These are phyloP conservation scores for Aspergillus hancockii DNA, from an alignment of 495 filamentous ascomycete species.

Conservation along the genomic window DNA sequence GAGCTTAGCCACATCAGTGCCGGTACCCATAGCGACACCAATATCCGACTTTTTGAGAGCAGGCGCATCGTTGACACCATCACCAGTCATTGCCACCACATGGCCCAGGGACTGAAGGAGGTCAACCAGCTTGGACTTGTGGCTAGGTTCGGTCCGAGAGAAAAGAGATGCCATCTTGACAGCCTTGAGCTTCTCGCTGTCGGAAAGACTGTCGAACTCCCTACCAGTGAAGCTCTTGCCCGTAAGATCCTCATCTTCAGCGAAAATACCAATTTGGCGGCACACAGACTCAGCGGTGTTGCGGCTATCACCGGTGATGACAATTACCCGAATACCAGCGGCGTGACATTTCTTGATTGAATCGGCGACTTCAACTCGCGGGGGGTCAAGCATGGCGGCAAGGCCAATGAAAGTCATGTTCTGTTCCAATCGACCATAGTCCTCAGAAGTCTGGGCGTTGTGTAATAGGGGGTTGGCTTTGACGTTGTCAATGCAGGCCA, in stretches of 20 bases:
- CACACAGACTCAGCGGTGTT: conserved; percentile 98
- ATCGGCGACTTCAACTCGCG: conserved; percentile 85
- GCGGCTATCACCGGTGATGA: conserved; percentile 97
- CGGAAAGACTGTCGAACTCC: conserved; percentile 85
- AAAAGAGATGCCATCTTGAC: conserved; percentile 88
- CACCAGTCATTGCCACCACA: conserved; percentile 99
- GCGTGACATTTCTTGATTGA: conserved; percentile 87
- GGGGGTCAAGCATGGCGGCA: conserved; percentile 96
- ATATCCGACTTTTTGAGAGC: conserved; percentile 99
- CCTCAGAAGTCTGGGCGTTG: conserved; percentile 74
- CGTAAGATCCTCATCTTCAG: conserved; percentile 72
- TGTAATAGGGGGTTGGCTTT: conserved; percentile 66
- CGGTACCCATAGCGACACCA: conserved; percentile 98
- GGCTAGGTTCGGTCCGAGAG: conserved; percentile 92
- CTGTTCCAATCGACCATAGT: conserved; percentile 87
- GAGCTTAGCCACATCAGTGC: conserved; percentile 95
- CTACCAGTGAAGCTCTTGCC: conserved; percentile 95
- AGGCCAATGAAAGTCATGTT: conserved; percentile 92
- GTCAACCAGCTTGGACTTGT: conserved; percentile 96
- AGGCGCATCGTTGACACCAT: conserved; percentile 98
- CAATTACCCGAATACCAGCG: conserved; percentile 94
- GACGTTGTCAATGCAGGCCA: conserved; percentile 78
- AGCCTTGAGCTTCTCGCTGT: conserved; percentile 75
- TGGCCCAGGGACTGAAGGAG: conserved; percentile 90
- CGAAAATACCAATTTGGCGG: conserved; percentile 94